Evolutionary conservation across 2,329 filamentous ascomycete species (phyloP), one percentile per base, ranked within the genome.

Genomic region (Canariomyces notabilis): DNA sequence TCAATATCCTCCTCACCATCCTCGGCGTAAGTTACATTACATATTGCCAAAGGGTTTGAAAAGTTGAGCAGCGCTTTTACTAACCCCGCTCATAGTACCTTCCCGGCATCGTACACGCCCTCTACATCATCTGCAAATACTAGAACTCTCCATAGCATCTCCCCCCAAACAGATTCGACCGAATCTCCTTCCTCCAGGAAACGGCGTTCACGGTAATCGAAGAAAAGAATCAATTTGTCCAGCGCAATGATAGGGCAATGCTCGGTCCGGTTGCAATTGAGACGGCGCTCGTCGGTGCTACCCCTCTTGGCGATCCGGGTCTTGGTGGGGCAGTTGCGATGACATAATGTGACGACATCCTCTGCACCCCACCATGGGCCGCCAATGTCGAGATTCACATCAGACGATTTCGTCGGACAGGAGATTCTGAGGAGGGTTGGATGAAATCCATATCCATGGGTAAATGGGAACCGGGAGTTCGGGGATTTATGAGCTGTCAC

Each of bases 101-200:
- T 61, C 85, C 85, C 55, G 87, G 89, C 68, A 90, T 95, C 73
- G 88, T 95, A 68, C 89, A 95, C 75, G 89, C 89, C 52, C 72
- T 95, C 74, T 95, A 93, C 78, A 90, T 95, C 63, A 93, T 95
- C 59, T 76, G 93, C 61, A 93, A 91, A 72, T 91, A 89, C 67
- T 94, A 88, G 46, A 42, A n/a, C 2, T n/a, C n/a, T n/a, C n/a
- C n/a, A n/a, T n/a, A n/a, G n/a, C n/a, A n/a, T n/a, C n/a, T n/a
- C n/a, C n/a, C n/a, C n/a, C n/a, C n/a, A n/a, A n/a, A n/a, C n/a
- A n/a, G n/a, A n/a, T n/a, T n/a, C n/a, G n/a, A n/a, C n/a, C n/a
- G 12, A 32, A 20, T 18, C 14, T 11, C 37, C 20, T 23, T 11
- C n/a, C 37, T n/a, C 22, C 37, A 29, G 29, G 22, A 9, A 29